Conservation (phyloP, 2,329 filamentous ascomycete species). For the Aspergillus vadensis region DNA sequence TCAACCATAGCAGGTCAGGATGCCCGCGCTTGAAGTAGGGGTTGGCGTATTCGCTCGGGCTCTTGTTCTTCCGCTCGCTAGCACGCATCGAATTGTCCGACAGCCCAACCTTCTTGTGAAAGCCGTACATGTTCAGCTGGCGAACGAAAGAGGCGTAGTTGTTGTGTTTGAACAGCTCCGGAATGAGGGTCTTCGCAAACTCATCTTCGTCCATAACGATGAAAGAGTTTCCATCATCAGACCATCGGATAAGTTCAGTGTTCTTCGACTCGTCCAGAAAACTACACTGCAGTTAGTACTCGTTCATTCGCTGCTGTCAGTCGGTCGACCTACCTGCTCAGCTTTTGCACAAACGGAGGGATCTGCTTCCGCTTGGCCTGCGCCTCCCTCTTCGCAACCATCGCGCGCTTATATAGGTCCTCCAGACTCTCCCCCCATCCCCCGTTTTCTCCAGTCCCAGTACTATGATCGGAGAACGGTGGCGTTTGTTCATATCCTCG, state of each 20-base stretch:
- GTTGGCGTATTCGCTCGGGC: conserved; percentile 96
- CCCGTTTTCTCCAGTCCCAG: conserved; percentile 34
- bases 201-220: conserved; percentile 95
- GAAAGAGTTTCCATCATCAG: conserved; percentile 93
- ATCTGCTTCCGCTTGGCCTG: conserved; percentile 92
- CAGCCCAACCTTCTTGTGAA: conserved; percentile 74
- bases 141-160: conserved; percentile 78
- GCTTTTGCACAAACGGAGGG: conserved; percentile 94
- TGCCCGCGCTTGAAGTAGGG: conserved; percentile 93
- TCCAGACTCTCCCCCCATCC: conserved; percentile 67
- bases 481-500: conserved; percentile 43
- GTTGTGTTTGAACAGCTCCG: conserved; percentile 77
- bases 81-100: conserved; percentile 98
- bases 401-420: conserved; percentile 75
- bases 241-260: conserved; percentile 94
- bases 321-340: conserved; percentile 74
- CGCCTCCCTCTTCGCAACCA: conserved; percentile 81
- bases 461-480: conserved; percentile 32
- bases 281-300: conserved; percentile 52
- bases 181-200: conserved; percentile 72
- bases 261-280: conserved; percentile 93
- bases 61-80: conserved; percentile 95
- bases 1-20: conserved; percentile 90
- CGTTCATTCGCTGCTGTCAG: neutral
- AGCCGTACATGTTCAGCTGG: conserved; percentile 68